phyloP scores from a whole-genome alignment of 208 protist species.

The Crithidia expoeki region DNA sequence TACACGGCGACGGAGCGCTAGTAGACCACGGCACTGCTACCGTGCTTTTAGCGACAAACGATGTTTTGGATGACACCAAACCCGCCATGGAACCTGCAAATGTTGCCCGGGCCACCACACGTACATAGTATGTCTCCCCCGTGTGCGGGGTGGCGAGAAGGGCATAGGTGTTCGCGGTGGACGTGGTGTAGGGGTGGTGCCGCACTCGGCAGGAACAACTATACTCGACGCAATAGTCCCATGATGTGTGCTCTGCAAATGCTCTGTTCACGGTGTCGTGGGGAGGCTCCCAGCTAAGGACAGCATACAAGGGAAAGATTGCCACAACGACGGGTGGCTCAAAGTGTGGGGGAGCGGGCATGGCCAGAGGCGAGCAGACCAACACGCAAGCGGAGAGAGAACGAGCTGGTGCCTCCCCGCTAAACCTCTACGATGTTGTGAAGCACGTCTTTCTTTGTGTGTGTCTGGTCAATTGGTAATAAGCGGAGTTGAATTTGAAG shows the following conservation, averaged over 20 bases:
- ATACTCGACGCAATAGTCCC: slow-evolving; percentile 71
- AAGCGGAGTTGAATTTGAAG: too few species aligned
- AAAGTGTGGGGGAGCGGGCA: slow-evolving; percentile 7
- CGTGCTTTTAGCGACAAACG: slow-evolving; percentile 23
- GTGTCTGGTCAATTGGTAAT: too few species aligned
- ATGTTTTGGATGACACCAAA: slow-evolving; percentile 32
- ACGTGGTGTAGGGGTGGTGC: slow-evolving; percentile 28
- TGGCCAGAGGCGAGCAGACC: neutral
- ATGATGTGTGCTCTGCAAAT: slow-evolving; percentile 32
- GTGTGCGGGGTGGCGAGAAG: slow-evolving; percentile 46
- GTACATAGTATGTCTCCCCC: slow-evolving; percentile 56
- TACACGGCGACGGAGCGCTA: slow-evolving; percentile 31
- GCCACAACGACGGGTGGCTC: slow-evolving; percentile 29
- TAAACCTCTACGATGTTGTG: too few species aligned
- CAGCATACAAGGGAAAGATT: slow-evolving; percentile 49
- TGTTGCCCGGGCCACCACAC: slow-evolving; percentile 44
- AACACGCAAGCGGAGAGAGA: neutral
- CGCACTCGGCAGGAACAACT: slow-evolving; percentile 34
- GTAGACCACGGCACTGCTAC: slow-evolving; percentile 43
- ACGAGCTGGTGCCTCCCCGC: neutral
- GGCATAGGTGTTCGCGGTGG: slow-evolving; percentile 34
- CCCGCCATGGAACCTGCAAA: slow-evolving; percentile 30
- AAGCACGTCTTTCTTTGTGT: too few species aligned
- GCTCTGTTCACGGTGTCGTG: neutral
- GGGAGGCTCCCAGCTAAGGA: slow-evolving; percentile 57